A percentile compares a stretch with the other conserved stretches of the same genome.
Conservation (phyloP, 306 rosid species). For the Dalbergia cultrata region DNA sequence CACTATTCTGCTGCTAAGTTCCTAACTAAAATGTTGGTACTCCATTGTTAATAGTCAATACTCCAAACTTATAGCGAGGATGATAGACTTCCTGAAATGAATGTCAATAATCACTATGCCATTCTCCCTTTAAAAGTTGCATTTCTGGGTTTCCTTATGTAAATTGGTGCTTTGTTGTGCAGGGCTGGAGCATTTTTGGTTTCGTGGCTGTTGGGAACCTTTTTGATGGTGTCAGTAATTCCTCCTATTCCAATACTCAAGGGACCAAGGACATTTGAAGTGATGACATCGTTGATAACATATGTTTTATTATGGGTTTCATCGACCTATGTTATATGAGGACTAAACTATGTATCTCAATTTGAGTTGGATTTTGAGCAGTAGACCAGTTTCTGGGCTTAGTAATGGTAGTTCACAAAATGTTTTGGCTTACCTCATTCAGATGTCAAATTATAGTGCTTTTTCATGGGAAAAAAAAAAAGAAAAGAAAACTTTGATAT, state of each 20-base stretch:
- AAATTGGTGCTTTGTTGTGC: slow-evolving; percentile 51
- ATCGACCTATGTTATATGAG: slow-evolving; percentile 77
- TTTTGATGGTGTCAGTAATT: slow-evolving; percentile 96
- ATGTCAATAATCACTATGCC: neutral
- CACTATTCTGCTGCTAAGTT: no score
- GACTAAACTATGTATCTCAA: slow-evolving; percentile 43
- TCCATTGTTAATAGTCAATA: no score
- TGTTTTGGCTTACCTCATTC: slow-evolving; percentile 32
- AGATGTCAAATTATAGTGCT: slow-evolving; percentile 27
- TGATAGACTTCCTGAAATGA: slow-evolving; percentile 13
- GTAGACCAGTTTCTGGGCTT: slow-evolving; percentile 55
- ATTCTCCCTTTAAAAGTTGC: slow-evolving; percentile 24
- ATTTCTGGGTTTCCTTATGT: slow-evolving; percentile 35
- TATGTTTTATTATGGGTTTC: slow-evolving; percentile 88
- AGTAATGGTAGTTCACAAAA: slow-evolving; percentile 41
- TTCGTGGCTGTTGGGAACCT: slow-evolving; percentile 97
- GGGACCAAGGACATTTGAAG: slow-evolving; percentile 92
- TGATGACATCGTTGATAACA: slow-evolving; percentile 78
- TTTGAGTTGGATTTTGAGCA: slow-evolving; percentile 31
- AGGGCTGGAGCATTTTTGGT: slow-evolving; percentile 83
- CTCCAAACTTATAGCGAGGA: no score
- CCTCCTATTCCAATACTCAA: slow-evolving; percentile 80
- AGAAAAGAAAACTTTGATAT: neutral
- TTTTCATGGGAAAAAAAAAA: neutral
- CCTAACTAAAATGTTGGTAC: no score